Evolutionary conservation across 805 yeast genomes (phyloP), one percentile per base, ranked within the genome.

Genomic region (Maudiozyma pseudohumilis): DNA sequence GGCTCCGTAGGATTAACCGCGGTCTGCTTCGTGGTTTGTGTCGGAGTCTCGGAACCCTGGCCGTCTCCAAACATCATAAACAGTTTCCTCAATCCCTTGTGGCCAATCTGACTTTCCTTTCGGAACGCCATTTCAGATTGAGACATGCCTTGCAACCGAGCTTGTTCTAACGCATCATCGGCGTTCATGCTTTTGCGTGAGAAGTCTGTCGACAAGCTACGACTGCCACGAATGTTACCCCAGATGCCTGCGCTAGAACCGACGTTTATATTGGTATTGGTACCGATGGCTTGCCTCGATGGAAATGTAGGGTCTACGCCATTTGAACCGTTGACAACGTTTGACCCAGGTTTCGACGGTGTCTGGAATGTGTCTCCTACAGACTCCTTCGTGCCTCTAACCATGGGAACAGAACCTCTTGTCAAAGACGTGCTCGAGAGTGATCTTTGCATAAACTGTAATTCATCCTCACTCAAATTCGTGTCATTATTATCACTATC

Each of bases 261-360:
- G 17, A 28, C 12, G 5, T 18, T 7, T 5, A 19, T 23, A 10
- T 19, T 29, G 11, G 11, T n/a, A 7, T 6, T n/a, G 12, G 9
- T 29, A 29, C 23, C 20, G 6, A 19, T 17, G 7, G 12, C 12
- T 29, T 19, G 22, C 10, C 18, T 28, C 3, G 18, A 6, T 12
- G 18, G 16, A 4, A 20, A 13, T 4, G 31, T 20, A 5, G 31
- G 18, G 4, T 17, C 19, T 17, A 26, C 29, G 11, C 5, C 15
- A 21, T 31, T 19, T 10, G 12, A 11, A 3, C 34, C 42, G 13
- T 45, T 31, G 2, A 57, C 47, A 2, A 47, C 55, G 10, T 43
- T 30, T 2, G 60, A 53, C 25, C 47, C 46, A 29, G 46, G 47
- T 20, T 54, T 45, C n/a, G n/a, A n/a, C n/a, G n/a, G n/a, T n/a